Percentiles rank a stretch among this genome's conserved stretches.
These are phyloP conservation scores for Fusarium sp. DNA, from an alignment of 2,329 filamentous ascomycete species.

Conservation along the genomic window DNA sequence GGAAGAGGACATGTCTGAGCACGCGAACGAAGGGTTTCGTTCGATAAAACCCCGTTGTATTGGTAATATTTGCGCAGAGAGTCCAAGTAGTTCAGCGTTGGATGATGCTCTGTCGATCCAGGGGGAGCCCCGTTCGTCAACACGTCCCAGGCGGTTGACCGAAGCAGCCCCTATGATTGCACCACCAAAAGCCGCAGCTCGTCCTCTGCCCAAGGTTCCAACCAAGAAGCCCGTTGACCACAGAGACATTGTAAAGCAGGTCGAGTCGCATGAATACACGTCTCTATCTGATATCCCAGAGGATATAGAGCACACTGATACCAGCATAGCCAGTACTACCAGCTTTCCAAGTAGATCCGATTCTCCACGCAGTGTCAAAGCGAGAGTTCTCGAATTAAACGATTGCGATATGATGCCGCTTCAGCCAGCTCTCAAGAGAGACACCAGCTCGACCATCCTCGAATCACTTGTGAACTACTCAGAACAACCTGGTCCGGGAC, in stretches of 20 bases:
- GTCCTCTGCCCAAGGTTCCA: slow-evolving; percentile 37
- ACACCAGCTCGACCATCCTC: background rate
- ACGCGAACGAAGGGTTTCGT: background rate
- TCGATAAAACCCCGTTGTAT: background rate
- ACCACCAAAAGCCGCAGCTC: background rate
- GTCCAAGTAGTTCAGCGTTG: background rate
- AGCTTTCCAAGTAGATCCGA: slow-evolving; percentile 7
- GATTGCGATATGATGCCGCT: background rate
- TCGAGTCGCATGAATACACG: slow-evolving; percentile 15
- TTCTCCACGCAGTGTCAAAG: background rate
- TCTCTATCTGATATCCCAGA: slow-evolving; percentile 36
- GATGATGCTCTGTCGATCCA: background rate
- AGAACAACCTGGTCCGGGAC: background rate
- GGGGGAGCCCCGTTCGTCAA: background rate
- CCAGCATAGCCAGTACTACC: slow-evolving; percentile 10
- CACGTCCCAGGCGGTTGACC: background rate
- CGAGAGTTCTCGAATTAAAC: background rate
- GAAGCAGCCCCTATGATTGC: background rate
- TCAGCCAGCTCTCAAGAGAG: background rate
- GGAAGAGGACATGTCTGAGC: background rate
- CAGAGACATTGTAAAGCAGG: slow-evolving; percentile 3
- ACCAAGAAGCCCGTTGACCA: background rate
- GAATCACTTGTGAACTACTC: background rate
- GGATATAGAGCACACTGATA: slow-evolving; percentile 23
- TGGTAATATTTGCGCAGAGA: no score